Evolutionary conservation across 1,139 yeast genomes (phyloP), one percentile per base, ranked within the genome.

Genomic region (Hansenula sp.): DNA sequence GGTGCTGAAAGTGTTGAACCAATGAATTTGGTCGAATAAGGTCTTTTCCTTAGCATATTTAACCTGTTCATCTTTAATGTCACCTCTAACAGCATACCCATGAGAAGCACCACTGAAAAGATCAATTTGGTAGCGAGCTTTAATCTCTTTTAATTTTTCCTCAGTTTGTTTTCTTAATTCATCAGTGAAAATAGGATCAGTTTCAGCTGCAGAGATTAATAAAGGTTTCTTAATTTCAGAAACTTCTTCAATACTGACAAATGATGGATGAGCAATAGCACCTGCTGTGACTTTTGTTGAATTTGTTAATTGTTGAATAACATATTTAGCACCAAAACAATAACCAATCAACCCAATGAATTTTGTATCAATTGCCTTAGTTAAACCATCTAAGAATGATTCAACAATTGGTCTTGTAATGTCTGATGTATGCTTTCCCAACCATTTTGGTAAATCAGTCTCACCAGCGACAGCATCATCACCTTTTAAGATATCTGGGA

Each of bases 291-390:
- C 67, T 13, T 65, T 53, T 19, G 82, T 83, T 24, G 59, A 68
- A 16, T 64, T 62, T 2, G 76, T 66, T 41, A 84, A 65, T 45
- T 82, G 73, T 47, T 74, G 79, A 40, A 84, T 59, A 27, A 75
- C 79, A 52, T 69, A 81, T 62, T 81, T 84, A 41, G 90, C 96
- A 57, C 96, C 96, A 55, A 73, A 89, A 68, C 96, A 90, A 71
- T 87, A 82, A 17, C 96, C 96, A 44, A 84, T 67, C 17, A 79
- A 79, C 41, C 74, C 81, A 25, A 84, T 49, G 52, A 72, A 79
- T 45, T 73, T 66, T 11, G 87, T 84, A 5, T 67, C 61, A 43
- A 65, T 61, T 44, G 74, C 77, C 30, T 59, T 54, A 48, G 69
- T 73, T 48, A 83, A 62, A 3, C 60, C 57, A 1, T 56, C 52